A percentile compares a stretch with the other conserved stretches of the same genome.
Conservation (phyloP, 495 filamentous ascomycete species). For the Penicillium alfredii region DNA sequence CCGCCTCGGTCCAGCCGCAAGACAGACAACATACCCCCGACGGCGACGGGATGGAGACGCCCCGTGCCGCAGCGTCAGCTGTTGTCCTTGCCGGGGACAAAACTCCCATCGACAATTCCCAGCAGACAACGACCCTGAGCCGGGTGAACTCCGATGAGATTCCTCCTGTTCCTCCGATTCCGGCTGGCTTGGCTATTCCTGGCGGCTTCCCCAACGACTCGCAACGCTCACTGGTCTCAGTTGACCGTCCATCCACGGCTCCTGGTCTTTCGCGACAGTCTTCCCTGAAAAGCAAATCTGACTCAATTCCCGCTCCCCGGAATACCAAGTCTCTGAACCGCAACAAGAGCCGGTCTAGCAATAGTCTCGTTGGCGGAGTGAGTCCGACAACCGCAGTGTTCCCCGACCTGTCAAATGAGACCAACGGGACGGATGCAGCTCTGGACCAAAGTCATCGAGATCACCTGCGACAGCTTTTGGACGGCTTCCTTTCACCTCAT, state of each 20-base stretch:
- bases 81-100: constrained; percentile 12
- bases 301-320: constrained; percentile 4
- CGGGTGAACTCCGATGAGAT: constrained; percentile 23
- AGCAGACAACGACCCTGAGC: constrained; percentile 2
- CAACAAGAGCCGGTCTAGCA: constrained; percentile 36
- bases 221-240: constrained; percentile 28
- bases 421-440: constrained; percentile 9
- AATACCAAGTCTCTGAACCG: constrained; percentile 26
- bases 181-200: constrained; percentile 31
- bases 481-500: constrained; percentile 32
- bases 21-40: constrained; percentile 18
- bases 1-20: constrained; percentile 22
- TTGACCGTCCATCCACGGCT: constrained; percentile 36
- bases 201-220: constrained; percentile 35
- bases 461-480: constrained; percentile 34
- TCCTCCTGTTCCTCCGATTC: constrained; percentile 42
- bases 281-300: constrained; percentile 19
- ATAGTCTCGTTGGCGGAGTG: constrained; percentile 31
- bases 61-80: constrained; percentile 23
- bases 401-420: too few species aligned
- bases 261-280: constrained; percentile 24
- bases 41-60: constrained; percentile 31
- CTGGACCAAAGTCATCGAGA: constrained; percentile 21
- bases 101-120: constrained; percentile 3
- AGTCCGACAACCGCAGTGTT: too few species aligned